These are phyloP conservation scores for Akanthomyces muscarius DNA, from an alignment of 2,329 filamentous ascomycete genomes.

Conservation along the genomic window DNA sequence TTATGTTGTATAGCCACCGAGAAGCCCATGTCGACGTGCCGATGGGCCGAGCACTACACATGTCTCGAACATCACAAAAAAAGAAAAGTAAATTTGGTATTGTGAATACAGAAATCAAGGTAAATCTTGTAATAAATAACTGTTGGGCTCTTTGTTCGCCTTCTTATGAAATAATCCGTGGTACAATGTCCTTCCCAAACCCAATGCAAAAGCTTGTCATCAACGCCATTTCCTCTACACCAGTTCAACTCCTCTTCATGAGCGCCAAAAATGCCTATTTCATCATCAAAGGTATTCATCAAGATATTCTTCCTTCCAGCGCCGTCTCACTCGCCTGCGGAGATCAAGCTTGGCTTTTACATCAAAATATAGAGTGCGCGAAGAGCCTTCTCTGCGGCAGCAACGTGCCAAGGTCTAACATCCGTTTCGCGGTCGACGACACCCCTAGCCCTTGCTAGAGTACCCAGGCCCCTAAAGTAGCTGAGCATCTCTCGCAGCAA, in stretches of 20 bases:
- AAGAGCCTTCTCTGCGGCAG: conserved; percentile 65
- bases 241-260: neutral
- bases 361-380: conserved; percentile 61
- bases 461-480: conserved; percentile 64
- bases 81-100: no score
- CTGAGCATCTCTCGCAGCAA: conserved; percentile 66
- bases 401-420: conserved; percentile 74
- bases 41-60: no score
- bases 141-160: neutral
- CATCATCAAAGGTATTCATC: neutral
- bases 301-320: neutral
- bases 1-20: no score
- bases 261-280: conserved; percentile 1
- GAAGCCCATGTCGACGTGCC: no score
- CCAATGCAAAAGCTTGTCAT: neutral
- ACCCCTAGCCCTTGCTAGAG: conserved; percentile 64
- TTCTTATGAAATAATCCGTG: neutral
- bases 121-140: neutral
- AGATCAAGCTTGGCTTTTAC: conserved; percentile 31
- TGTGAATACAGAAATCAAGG: no score
- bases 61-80: no score
- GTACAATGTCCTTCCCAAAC: neutral
- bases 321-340: neutral
- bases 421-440: conserved; percentile 55
- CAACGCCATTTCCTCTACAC: conserved; percentile 4